phyloP scores from a whole-genome alignment of 2,329 filamentous ascomycete genomes.

The Pseudogymnoascus sp. region DNA sequence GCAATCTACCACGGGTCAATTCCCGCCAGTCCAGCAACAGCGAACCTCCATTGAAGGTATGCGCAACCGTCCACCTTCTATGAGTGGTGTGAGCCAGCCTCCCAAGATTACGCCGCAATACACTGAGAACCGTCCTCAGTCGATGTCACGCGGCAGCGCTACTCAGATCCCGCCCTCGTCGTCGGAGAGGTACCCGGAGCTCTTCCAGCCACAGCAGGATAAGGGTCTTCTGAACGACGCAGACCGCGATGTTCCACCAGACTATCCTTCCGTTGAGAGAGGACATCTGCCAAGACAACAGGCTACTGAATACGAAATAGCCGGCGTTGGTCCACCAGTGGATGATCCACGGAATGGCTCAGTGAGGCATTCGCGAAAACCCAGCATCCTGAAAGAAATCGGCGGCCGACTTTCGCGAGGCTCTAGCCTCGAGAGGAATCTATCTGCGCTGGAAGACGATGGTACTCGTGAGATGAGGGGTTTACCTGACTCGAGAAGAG shows the following conservation, averaged over 20 bases:
- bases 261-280: slow-evolving; percentile 24
- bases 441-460: background rate
- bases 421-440: slow-evolving; percentile 20
- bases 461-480: background rate
- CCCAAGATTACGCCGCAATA: background rate
- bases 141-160: background rate
- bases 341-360: slow-evolving; percentile 32
- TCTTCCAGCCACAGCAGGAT: slow-evolving; percentile 33
- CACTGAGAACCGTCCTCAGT: slow-evolving; percentile 12
- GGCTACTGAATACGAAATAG: slow-evolving; percentile 33
- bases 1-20: background rate
- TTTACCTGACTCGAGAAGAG: background rate
- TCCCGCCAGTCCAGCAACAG: background rate
- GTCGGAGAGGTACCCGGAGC: slow-evolving; percentile 41
- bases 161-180: slow-evolving; percentile 43
- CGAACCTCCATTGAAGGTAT: background rate
- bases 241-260: slow-evolving; percentile 20
- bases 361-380: slow-evolving; percentile 21
- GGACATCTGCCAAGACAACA: slow-evolving; percentile 34
- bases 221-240: slow-evolving; percentile 18
- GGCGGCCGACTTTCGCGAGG: slow-evolving; percentile 34
- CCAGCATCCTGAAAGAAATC: slow-evolving; percentile 45
- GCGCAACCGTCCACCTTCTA: background rate
- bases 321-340: slow-evolving; percentile 30
- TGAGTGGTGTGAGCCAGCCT: background rate